Evolutionary conservation across 768 basidiomycete genomes (phyloP).

Genomic region (Pisolithus sp.): DNA sequence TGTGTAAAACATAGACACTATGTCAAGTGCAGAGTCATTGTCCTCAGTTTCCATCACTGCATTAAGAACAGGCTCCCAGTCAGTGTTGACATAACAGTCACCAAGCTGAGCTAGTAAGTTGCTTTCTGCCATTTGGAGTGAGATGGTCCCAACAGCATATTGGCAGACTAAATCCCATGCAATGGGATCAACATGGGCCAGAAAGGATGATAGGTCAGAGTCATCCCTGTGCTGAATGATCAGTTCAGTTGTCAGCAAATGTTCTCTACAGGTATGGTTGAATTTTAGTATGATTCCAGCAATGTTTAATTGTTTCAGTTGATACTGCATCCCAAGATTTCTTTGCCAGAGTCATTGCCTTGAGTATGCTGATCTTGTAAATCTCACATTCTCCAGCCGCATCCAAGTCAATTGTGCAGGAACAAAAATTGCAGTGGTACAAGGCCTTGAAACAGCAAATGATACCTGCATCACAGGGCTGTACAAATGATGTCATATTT

Average conservation of each 20-base stretch:
- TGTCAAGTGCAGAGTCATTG: not conserved
- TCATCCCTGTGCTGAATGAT: too few species aligned
- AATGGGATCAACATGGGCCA: too few species aligned
- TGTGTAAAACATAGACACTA: not conserved
- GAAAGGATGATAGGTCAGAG: too few species aligned
- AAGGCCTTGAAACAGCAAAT: slow-evolving; percentile 22
- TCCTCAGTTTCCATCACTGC: not conserved
- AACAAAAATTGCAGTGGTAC: not conserved
- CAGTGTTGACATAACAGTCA: too few species aligned
- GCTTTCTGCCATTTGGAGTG: too few species aligned
- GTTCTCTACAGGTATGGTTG: not conserved
- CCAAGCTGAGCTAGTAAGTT: too few species aligned
- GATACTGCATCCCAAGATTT: slow-evolving; percentile 27
- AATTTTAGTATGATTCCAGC: slow-evolving; percentile 1
- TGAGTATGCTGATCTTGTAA: slow-evolving; percentile 32
- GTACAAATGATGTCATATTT: not conserved
- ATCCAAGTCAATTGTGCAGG: slow-evolving; percentile 23
- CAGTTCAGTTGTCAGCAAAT: too few species aligned
- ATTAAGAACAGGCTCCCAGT: not conserved
- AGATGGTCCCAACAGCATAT: too few species aligned
- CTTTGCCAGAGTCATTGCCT: slow-evolving; percentile 26
- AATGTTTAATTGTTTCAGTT: slow-evolving; percentile 9
- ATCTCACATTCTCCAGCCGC: slow-evolving; percentile 26
- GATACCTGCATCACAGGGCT: slow-evolving; percentile 1
- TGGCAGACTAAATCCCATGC: too few species aligned